Evolutionary conservation across 495 filamentous ascomycete genomes (phyloP), one percentile per base, ranked within the genome.

Genomic region (Trichoderma orchidacearum): DNA sequence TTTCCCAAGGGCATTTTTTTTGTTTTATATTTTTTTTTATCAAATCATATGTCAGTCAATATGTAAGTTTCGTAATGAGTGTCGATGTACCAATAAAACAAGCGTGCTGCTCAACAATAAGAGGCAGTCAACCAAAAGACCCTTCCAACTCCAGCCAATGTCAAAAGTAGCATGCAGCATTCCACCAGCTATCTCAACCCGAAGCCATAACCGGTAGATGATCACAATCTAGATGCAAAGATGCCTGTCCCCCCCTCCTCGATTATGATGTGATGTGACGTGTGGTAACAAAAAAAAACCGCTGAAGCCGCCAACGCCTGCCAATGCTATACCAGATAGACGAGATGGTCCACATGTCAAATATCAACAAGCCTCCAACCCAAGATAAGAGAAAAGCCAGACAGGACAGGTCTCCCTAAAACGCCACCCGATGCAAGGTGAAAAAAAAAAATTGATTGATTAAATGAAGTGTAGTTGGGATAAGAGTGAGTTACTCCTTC

Each of bases 401-500:
- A 50, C 45, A 21, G 21, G 11, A 12, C 45, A 50, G 12, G 21
- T 18, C 32, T 5, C 27, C 18, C 18, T 51, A 12, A 17, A 51
- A 23, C 18, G 45, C 30, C 53, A 15, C 4, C 31, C 53, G 17
- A 55, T 55, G 53, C 53, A 41, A 53, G 4, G n/a, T 41, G 34
- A 55, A 8, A 5, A 32, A 63, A 58, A 51, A 35, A 25, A 38
- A 51, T 53, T 28, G 41, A 48, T 27, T 27, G 1, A 27, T 12
- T 34, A 54, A 31, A 59, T 48, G 38, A 45, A 56, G 28, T 56
- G 52, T 23, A 48, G 30, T 4, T 6, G 15, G 13, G 45, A 31
- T 30, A 27, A 18, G 1, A n/a, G 53, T 31, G 31, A 30, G 23
- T 58, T 55, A 60, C 56, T 72, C 66, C 63, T 59, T 63, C n/a